Evolutionary conservation across 805 yeast species (phyloP).

Genomic region (Wickerhamomyces pijperi): DNA sequence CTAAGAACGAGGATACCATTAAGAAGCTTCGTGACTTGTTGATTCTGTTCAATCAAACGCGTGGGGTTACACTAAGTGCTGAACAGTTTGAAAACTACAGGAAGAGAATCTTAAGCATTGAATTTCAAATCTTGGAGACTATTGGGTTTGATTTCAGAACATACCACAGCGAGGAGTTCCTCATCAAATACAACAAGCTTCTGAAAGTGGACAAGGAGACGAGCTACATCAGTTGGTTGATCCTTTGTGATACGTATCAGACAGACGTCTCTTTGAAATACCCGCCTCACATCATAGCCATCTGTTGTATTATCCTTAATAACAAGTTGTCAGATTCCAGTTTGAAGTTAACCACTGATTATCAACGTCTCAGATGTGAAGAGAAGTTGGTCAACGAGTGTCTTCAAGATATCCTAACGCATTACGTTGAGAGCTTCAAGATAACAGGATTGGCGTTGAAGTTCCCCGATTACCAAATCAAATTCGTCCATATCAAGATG

Average conservation of each 20-base stretch:
- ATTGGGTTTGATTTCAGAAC: constrained; percentile 73
- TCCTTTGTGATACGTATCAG: constrained; percentile 61
- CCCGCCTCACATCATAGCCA: constrained; percentile 69
- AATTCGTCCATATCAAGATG: constrained; percentile 31
- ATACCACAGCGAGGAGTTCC: constrained; percentile 53
- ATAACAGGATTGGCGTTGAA: constrained; percentile 34
- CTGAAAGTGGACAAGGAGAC: constrained; percentile 33
- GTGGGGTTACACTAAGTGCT: constrained; percentile 16
- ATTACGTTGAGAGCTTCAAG: constrained; percentile 47
- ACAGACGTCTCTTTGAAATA: constrained; percentile 57
- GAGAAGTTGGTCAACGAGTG: constrained; percentile 31
- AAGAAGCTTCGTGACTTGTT: constrained; percentile 61
- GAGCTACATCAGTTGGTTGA: constrained; percentile 57
- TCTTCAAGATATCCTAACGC: constrained; percentile 45
- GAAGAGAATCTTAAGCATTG: constrained; percentile 45
- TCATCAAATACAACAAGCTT: constrained; percentile 49
- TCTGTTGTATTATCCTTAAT: constrained; percentile 55
- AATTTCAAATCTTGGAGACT: constrained; percentile 64
- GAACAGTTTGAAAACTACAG: constrained; percentile 42
- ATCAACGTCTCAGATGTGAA: constrained; percentile 7
- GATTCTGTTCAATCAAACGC: constrained; percentile 24
- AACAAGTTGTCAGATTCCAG: constrained; percentile 29
- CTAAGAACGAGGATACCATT: constrained; percentile 76
- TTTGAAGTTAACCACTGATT: constrained; percentile 13
- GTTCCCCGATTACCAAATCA: constrained; percentile 24